Conservation (phyloP, 2,329 filamentous ascomycete species). For the Aureobasidium sp. region DNA sequence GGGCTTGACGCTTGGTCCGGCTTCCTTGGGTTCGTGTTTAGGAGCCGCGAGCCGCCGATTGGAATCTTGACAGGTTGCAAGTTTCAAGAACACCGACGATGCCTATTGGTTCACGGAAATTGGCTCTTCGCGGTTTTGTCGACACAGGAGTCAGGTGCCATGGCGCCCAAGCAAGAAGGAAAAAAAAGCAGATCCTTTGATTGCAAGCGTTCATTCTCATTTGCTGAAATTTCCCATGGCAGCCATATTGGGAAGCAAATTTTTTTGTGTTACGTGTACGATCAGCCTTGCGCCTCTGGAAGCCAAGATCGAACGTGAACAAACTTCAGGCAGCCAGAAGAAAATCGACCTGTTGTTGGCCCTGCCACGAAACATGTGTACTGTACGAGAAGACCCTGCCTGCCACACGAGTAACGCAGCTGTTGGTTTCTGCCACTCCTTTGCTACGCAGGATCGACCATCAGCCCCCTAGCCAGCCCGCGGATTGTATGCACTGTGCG, state of each 20-base stretch:
- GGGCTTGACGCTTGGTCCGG: constrained; percentile 11
- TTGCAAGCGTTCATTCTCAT: background rate
- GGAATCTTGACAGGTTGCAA: constrained; percentile 12
- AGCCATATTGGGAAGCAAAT: background rate
- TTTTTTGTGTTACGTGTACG: constrained; percentile 1
- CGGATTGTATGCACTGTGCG: constrained; percentile 2
- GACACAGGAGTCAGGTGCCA: constrained; percentile 4
- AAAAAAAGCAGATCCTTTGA: constrained; percentile 2
- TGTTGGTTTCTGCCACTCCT: constrained; percentile 3
- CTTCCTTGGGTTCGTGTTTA: constrained; percentile 3
- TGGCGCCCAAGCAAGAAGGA: background rate
- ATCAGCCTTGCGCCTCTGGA: background rate
- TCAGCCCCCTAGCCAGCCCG: constrained; percentile 4
- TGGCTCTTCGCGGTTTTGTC: background rate
- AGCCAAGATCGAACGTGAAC: background rate
- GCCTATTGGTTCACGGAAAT: constrained; percentile 8
- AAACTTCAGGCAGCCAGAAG: background rate
- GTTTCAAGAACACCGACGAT: background rate
- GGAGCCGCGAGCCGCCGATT: constrained; percentile 11
- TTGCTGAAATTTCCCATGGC: constrained; percentile 6
- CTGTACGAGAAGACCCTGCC: background rate
- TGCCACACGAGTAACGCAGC: background rate
- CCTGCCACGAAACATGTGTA: background rate
- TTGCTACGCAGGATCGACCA: background rate
- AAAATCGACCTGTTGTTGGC: background rate